Evolutionary conservation across 1,284 basidiomycete species (phyloP), one percentile per base, ranked within the genome.

Genomic region (Bjerkandera adusta): DNA sequence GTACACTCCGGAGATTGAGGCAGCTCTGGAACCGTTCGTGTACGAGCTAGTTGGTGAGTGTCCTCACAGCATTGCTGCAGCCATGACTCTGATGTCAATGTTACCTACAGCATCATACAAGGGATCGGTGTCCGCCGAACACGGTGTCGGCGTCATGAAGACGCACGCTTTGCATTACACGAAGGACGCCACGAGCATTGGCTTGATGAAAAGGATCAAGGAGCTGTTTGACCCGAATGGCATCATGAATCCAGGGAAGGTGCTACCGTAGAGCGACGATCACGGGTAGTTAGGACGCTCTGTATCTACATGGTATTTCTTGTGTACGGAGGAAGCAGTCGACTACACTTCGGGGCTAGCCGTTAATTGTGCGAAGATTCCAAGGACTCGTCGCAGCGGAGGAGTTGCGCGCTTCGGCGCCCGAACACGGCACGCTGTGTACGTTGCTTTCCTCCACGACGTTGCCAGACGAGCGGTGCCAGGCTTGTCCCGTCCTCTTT

Each of bases 111-210:
- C 80, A 18, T 79, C 76, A 4, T 75, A 87, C 62, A 78, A 81
- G 39, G 97, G 97, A 1, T 97, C 95, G 0, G 84, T 99, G 55
- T 97, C 93, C 6, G 97, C 97, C 1, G 96, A 99, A 64, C 96
- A 99, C 65, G 96, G 97, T 2, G 83, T 99, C 45, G 92, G 97
- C 4, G 76, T 88, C 0, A 95, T 95, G 90, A 99, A 99, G 71
- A 90, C 91, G 0, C 83, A 90, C 53, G 92, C 92, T 36, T 79
- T 99, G 27, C 80, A 81, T 29, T 99, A 97, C 68, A 91, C 91
- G 6, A 97, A 99, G 70, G 79, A 76, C 52, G 71, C 76, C 12
- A 77, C 81, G 21, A 90, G 87, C 56, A 87, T 97, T 58, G 84
- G 83, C 45, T 74, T 85, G 72, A 99, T 99, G 96, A 88, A 81